phyloP scores from a whole-genome alignment of 257 asterid genomes.

The Fraxinus americana region DNA sequence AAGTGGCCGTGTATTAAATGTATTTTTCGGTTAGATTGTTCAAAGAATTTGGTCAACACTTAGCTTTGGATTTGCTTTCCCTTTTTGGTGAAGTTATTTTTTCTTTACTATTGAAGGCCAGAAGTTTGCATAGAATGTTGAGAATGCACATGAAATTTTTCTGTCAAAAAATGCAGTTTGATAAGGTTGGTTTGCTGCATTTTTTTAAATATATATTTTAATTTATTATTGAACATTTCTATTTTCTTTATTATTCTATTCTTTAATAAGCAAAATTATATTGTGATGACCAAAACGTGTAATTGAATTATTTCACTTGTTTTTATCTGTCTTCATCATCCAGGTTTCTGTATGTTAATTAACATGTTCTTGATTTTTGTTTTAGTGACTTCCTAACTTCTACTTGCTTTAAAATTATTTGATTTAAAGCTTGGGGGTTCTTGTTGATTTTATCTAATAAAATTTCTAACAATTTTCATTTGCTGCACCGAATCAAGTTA shows the following conservation, averaged over 20 bases:
- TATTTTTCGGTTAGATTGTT: not conserved
- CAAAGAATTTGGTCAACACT: not conserved
- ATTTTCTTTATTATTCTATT: too few species aligned
- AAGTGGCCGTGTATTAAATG: not conserved
- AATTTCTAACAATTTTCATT: too few species aligned
- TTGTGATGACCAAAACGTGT: too few species aligned
- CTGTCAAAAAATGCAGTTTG: not conserved
- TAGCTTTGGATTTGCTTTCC: constrained; percentile 10
- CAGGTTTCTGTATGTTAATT: too few species aligned
- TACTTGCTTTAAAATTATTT: not conserved
- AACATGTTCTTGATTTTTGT: not conserved
- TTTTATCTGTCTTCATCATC: too few species aligned
- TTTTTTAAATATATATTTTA: too few species aligned
- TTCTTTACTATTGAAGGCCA: not conserved
- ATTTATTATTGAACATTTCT: too few species aligned
- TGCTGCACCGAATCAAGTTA: not conserved
- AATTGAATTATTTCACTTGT: too few species aligned
- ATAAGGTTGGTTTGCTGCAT: not conserved
- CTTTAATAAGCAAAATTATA: too few species aligned
- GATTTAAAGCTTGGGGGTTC: not conserved
- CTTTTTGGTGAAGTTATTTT: not conserved
- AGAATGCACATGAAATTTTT: not conserved
- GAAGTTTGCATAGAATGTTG: not conserved
- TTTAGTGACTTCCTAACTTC: not conserved
- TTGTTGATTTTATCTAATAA: too few species aligned